Base-by-base conservation (phyloP, 1,139 yeast species). In the Lodderomyces oxycetoniae region DNA sequence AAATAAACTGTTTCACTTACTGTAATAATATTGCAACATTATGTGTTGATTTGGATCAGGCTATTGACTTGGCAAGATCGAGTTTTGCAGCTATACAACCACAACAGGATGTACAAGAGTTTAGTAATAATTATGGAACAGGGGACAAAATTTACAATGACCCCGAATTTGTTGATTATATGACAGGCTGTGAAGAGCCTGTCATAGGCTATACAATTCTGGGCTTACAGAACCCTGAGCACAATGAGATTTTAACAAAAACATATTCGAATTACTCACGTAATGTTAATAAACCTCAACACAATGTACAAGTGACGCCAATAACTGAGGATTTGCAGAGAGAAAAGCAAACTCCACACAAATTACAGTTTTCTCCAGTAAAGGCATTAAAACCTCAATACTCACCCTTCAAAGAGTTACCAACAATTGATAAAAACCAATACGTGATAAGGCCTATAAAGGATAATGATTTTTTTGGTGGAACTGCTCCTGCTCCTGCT, bases 1-100 rank as follows among this genome's bases (percentile, higher is more conserved):
- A 88, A 49, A 67, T 83, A 12, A 85, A 82, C 49, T 59, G 93
- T 43, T 93, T 95, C 81, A 83, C 80, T 29, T 89, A 72, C 54
- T 80, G 95, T 35, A 87, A 87, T 54, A 70, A 79, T 34, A 67
- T 83, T 9, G 85, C 94, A 4, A 71, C 87, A 0, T 70, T 80
- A 4, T 86, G 95, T 52, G 91, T 87, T 17, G 77, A 77, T 33
- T 83, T 81, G 46, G 95, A 86, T 50, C 84, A 78, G 40, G 61
- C 79, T 4, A 84, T 84, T 35, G 95, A 87, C 51, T 65, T 67
- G 39, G 74, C 88, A 12, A 71, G 96, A 37, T 59, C 77, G 6
- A 60, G 74, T 2, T 67, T 87, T 41, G 95, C 89, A 37, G 71
- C 73, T 36, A 79, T 89, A 41, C 80, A 77, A 19, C 77, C 85